A percentile compares a stretch with the other conserved stretches of the same genome.
Conservation (phyloP, 176 grass and related monocot species). For the Otatea glauca region DNA sequence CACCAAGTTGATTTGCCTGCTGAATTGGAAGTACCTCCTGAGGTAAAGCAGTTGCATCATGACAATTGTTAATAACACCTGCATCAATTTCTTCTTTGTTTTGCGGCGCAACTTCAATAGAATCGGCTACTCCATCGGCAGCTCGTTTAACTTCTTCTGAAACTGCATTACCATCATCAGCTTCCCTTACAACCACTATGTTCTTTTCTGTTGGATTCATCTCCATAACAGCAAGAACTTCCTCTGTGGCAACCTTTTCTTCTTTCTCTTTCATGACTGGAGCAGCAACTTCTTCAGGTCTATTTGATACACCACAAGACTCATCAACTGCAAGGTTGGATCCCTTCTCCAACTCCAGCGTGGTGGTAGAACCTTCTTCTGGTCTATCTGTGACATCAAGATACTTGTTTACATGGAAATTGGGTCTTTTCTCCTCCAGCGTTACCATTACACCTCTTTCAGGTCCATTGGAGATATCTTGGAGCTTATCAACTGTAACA, state of each 20-base stretch:
- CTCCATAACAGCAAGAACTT: no score
- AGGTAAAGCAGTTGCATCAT: conserved; percentile 22
- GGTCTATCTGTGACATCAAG: conserved; percentile 15
- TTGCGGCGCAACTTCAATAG: conserved; percentile 2
- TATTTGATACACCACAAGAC: conserved; percentile 15
- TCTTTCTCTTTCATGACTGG: conserved; percentile 19
- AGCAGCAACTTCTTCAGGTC: conserved; percentile 25
- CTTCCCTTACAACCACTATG: neutral
- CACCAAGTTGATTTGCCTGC: conserved; percentile 9
- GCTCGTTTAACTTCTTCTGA: conserved; percentile 31
- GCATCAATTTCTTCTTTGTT: conserved; percentile 21
- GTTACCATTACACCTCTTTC: conserved; percentile 7
- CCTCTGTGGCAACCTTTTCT: conserved; percentile 4
- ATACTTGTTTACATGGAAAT: conserved; percentile 1
- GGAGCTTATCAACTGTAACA: conserved; percentile 23
- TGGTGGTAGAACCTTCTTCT: conserved; percentile 21
- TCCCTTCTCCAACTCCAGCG: conserved; percentile 27
- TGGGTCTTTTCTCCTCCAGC: conserved; percentile 22
- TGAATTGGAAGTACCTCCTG: conserved; percentile 36
- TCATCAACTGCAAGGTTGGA: conserved; percentile 27
- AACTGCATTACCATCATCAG: conserved; percentile 2
- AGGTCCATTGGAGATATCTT: conserved; percentile 19
- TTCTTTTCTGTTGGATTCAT: no score
- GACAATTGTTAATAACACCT: conserved; percentile 7
- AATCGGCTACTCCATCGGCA: conserved; percentile 12